phyloP scores from a whole-genome alignment of 768 basidiomycete species.

The Dioszegia hungarica region DNA sequence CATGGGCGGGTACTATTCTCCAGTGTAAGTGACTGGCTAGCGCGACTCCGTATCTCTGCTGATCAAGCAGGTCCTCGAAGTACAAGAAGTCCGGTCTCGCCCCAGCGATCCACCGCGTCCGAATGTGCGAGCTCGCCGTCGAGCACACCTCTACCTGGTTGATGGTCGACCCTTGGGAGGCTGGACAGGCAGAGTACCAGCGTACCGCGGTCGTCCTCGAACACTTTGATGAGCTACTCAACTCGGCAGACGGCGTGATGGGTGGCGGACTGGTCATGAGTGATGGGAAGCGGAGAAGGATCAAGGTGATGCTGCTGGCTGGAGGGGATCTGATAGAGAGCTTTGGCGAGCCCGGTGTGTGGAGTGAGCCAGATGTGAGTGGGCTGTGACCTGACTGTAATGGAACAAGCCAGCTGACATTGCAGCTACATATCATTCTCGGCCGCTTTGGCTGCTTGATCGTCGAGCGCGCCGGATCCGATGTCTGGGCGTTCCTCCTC shows the following conservation, averaged over 20 bases:
- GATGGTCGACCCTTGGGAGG: constrained; percentile 98
- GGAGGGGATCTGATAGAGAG: constrained; percentile 97
- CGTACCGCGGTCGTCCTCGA: constrained; percentile 95
- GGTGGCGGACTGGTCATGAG: constrained; percentile 68
- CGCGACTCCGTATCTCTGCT: constrained; percentile 12
- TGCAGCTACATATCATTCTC: constrained; percentile 88
- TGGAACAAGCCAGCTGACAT: not conserved
- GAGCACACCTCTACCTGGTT: constrained; percentile 89
- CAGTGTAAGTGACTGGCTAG: constrained; percentile 55
- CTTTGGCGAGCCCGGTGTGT: constrained; percentile 97
- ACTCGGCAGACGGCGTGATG: constrained; percentile 52
- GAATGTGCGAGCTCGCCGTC: constrained; percentile 67
- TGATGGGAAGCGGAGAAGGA: constrained; percentile 66
- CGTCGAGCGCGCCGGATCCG: constrained; percentile 89
- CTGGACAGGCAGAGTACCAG: constrained; percentile 79
- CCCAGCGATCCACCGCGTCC: constrained; percentile 77
- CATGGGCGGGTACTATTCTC: constrained; percentile 90
- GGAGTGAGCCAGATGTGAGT: constrained; percentile 89
- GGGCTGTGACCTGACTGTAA: too few relatives aligned
- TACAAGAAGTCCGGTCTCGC: constrained; percentile 96
- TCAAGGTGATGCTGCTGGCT: constrained; percentile 83
- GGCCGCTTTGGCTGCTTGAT: constrained; percentile 92
- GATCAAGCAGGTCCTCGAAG: constrained; percentile 36
- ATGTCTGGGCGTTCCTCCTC: constrained; percentile 58
- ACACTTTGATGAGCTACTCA: constrained; percentile 93